Conservation (phyloP, 1,284 basidiomycete species). For the Ustilago sp. region DNA sequence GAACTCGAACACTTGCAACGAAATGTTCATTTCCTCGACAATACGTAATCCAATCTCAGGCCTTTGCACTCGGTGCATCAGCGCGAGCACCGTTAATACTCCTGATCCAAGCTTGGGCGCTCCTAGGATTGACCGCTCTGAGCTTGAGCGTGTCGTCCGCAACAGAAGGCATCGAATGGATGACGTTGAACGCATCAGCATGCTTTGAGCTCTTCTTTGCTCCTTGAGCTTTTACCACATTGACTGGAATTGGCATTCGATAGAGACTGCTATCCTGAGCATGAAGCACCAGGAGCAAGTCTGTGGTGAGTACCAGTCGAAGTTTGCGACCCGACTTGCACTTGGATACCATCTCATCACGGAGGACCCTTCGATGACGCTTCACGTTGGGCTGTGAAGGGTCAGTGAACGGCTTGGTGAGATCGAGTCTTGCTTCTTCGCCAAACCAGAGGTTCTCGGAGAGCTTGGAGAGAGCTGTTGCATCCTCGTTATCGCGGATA, state of each 20-base stretch:
- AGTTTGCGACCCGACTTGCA: constrained; percentile 85
- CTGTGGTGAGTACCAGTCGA: constrained; percentile 70
- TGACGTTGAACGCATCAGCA: constrained; percentile 32
- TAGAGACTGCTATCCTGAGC: constrained; percentile 45
- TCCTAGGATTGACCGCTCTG: constrained; percentile 17
- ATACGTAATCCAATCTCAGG: too few species aligned
- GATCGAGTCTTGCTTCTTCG: constrained; percentile 72
- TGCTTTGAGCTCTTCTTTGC: constrained; percentile 20
- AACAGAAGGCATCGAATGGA: constrained; percentile 13
- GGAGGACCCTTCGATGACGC: constrained; percentile 76
- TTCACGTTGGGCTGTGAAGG: constrained; percentile 73
- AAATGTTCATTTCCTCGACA: too few species aligned
- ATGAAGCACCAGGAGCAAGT: constrained; percentile 65
- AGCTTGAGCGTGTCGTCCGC: constrained; percentile 33
- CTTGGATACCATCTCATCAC: constrained; percentile 83
- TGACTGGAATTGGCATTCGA: constrained; percentile 56
- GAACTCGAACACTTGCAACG: too few species aligned
- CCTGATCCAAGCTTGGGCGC: constrained; percentile 33
- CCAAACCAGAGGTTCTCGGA: constrained; percentile 83
- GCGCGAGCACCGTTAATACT: constrained; percentile 16
- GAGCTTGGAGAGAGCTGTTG: constrained; percentile 78
- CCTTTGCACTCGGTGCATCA: too few species aligned
- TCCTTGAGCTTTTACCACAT: constrained; percentile 43
- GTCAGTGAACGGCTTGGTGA: constrained; percentile 86
- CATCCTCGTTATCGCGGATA: constrained; percentile 84